These are phyloP conservation scores for Wickerhamiella musiphila DNA, from an alignment of 805 yeast species.

Conservation along the genomic window DNA sequence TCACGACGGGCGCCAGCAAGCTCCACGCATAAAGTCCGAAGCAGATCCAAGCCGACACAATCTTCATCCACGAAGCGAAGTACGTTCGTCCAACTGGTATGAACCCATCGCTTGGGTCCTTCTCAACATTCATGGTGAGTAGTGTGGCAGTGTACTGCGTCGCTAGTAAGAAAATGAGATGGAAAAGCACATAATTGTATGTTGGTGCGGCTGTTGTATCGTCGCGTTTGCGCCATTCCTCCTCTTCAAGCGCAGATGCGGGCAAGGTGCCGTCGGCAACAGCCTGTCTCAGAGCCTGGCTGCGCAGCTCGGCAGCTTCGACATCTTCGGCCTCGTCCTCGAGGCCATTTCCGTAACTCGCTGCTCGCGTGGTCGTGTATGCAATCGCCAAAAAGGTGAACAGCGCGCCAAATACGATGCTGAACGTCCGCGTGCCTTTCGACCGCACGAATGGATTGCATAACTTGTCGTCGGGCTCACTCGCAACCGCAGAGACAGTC, in stretches of 20 bases:
- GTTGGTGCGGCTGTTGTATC: slow-evolving; percentile 8
- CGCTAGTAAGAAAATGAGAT: slow-evolving; percentile 79
- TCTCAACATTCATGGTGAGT: slow-evolving; percentile 77
- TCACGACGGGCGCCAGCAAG: slow-evolving; percentile 68
- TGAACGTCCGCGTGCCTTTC: slow-evolving; percentile 74
- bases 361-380: slow-evolving; percentile 93
- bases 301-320: slow-evolving; percentile 48
- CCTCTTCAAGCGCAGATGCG: slow-evolving; percentile 71
- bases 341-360: slow-evolving; percentile 36
- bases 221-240: slow-evolving; percentile 27
- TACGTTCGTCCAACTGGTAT: slow-evolving; percentile 95
- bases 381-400: slow-evolving; percentile 93
- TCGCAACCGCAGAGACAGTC: slow-evolving; percentile 79
- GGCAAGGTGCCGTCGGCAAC: slow-evolving; percentile 94
- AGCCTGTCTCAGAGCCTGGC: slow-evolving; percentile 80
- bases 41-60: slow-evolving; percentile 84
- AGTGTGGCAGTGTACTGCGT: slow-evolving; percentile 94
- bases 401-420: slow-evolving; percentile 75
- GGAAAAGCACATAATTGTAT: slow-evolving; percentile 38
- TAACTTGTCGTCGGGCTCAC: slow-evolving; percentile 85
- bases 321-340: slow-evolving; percentile 29
- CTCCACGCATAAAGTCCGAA: slow-evolving; percentile 80
- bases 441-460: slow-evolving; percentile 90
- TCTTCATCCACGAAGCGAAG: slow-evolving; percentile 88
- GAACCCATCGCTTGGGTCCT: slow-evolving; percentile 71